Base-by-base conservation (phyloP, 23 red algal genomes). In the Gracilaria vermiculophylla region DNA sequence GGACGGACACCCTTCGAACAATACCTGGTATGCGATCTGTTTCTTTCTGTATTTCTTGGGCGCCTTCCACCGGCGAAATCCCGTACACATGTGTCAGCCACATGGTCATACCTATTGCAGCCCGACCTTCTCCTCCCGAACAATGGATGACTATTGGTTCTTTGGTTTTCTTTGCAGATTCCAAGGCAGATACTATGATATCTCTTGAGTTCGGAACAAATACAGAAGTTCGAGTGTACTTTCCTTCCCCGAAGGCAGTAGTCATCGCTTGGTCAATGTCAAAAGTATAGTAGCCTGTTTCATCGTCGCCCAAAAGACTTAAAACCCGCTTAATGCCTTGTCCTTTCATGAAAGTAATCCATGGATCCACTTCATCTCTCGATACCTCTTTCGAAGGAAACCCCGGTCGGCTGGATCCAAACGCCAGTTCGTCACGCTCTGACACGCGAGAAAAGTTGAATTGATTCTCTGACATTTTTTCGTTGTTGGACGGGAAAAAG, bases 391-490 rank as follows among this genome's bases (percentile, higher is more conserved):
- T 85, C 14, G 33, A 40, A 28, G 80, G 80, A 27, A 85, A 85
- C 16, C 80, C 80, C 16, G 80, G 80, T 33, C 80, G 56, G 5
- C 29, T 31, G n/a, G 35, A 54, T 33, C 80, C 80, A 51, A 85
- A 85, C 39, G 58, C 80, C 33, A 70, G 14, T 33, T 40, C 58
- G 33, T 85, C 80, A 4, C 80, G 53, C 4, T 41, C 39, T 24
- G 80, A 85, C 20, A 85, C 80, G 33, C 42, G 57, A 25, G 80
- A 85, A 69, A 85, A 85, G 57, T 85, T 85, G 49, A 70, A 85
- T 11, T 34, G n/a, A n/a, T 39, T 43, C 37, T 70, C 64, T 10
- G 64, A 70, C 64, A 70, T 70, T 43, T 70, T 35, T 70, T 47
- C 12, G 5, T 47, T n/a, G n/a, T n/a, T n/a, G n/a, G n/a, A n/a